Conservation (phyloP, 495 filamentous ascomycete species). For the Daldinia childiae region DNA sequence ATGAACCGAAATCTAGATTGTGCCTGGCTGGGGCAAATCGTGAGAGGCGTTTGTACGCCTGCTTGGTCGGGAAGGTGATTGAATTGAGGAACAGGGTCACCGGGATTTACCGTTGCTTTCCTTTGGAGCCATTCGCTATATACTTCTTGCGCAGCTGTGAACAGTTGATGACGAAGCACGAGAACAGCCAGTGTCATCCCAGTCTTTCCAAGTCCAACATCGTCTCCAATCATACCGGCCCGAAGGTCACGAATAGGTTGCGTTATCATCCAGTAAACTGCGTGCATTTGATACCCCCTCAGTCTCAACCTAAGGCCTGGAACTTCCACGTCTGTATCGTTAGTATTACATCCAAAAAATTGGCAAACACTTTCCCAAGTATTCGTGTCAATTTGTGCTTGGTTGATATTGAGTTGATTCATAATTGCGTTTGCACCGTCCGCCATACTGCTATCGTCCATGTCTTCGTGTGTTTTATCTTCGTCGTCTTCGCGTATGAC, state of each 20-base stretch:
- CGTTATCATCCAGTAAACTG: conserved; percentile 11
- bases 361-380: neutral
- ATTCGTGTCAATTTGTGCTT: neutral
- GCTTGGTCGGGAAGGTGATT: no score
- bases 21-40: conserved; percentile 5
- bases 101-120: no score
- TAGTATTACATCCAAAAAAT: conserved; percentile 3
- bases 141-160: neutral
- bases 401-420: neutral
- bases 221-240: conserved; percentile 11
- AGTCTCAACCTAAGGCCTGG: conserved; percentile 3
- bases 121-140: neutral
- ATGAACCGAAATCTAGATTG: neutral
- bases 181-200: neutral
- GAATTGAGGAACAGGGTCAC: neutral
- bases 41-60: neutral
- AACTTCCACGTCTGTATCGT: neutral
- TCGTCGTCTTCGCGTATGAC: neutral
- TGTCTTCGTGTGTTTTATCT: neutral
- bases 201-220: conserved; percentile 18
- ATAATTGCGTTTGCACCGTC: neutral
- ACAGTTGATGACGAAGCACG: neutral
- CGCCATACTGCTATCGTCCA: neutral
- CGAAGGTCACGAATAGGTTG: neutral
- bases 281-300: conserved; percentile 8